These are phyloP conservation scores for Dothideomycetes sp. DNA, from an alignment of 2,329 filamentous ascomycete species.

Conservation along the genomic window DNA sequence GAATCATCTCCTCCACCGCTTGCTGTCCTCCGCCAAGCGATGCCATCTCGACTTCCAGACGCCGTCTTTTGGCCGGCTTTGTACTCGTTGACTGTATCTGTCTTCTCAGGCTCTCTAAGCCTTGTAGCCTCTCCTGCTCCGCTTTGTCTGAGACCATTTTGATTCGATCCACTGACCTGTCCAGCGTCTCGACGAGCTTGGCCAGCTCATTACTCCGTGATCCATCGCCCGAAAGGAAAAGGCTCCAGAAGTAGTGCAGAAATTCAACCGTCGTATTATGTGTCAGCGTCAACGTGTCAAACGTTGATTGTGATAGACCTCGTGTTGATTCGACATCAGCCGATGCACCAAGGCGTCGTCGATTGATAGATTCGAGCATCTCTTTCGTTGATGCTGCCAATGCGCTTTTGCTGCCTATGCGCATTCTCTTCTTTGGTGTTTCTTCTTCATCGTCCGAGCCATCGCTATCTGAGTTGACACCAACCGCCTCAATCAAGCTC, in stretches of 20 bases:
- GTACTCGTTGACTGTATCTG: slow-evolving; percentile 63
- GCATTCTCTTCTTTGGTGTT: slow-evolving; percentile 36
- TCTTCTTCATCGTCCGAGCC: slow-evolving; percentile 47
- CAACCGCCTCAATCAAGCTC: slow-evolving; percentile 53
- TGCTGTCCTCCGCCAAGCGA: slow-evolving; percentile 65
- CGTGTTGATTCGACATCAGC: slow-evolving; percentile 15
- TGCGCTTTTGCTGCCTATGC: slow-evolving; percentile 62
- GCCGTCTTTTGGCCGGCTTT: slow-evolving; percentile 63
- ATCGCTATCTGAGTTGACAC: slow-evolving; percentile 58
- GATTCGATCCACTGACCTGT: slow-evolving; percentile 68
- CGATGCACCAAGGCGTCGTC: slow-evolving; percentile 30
- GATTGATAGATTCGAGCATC: slow-evolving; percentile 55
- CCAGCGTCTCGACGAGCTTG: slow-evolving; percentile 72
- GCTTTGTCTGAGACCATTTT: slow-evolving; percentile 71
- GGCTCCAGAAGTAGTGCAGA: slow-evolving; percentile 91
- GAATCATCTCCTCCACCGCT: slow-evolving; percentile 67
- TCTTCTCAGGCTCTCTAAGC: slow-evolving; percentile 57
- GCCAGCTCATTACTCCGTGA: slow-evolving; percentile 66
- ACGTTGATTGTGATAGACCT: slow-evolving; percentile 38
- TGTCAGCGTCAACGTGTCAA: slow-evolving; percentile 60
- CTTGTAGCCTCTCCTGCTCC: slow-evolving; percentile 60
- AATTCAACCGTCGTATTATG: slow-evolving; percentile 94
- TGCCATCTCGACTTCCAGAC: slow-evolving; percentile 51
- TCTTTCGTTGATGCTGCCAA: slow-evolving; percentile 56
- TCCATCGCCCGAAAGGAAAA: slow-evolving; percentile 83